Conservation (phyloP, 352 stramenopile species). For the Plasmopara muralis region DNA sequence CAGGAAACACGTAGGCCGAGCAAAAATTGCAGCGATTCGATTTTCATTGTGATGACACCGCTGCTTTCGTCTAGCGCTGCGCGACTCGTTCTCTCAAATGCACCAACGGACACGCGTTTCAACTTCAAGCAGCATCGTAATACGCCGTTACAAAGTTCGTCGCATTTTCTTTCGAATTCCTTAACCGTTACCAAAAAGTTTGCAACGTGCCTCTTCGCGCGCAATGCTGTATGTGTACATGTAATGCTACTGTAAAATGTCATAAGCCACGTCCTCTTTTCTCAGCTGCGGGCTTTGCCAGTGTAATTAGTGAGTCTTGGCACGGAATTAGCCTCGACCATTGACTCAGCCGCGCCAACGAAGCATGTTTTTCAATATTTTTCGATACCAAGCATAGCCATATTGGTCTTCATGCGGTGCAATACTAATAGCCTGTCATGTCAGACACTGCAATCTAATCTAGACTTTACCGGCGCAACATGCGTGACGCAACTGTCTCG, state of each 20-base stretch:
- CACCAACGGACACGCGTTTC: conserved; percentile 6
- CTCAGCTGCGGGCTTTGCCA: conserved; percentile 7
- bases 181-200: conserved; percentile 23
- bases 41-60: not conserved
- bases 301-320: conserved; percentile 1
- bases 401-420: not conserved
- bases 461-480: not conserved
- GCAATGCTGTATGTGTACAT: conserved; percentile 8
- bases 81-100: conserved; percentile 1
- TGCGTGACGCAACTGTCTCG: not conserved
- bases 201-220: conserved; percentile 19
- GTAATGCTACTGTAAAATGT: not conserved
- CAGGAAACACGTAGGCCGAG: too few species aligned
- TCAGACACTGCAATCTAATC: not conserved
- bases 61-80: not conserved
- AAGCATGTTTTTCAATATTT: too few species aligned
- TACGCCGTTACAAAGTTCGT: conserved; percentile 19
- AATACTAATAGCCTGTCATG: not conserved
- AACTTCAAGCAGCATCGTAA: conserved; percentile 21
- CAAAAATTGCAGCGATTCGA: not conserved
- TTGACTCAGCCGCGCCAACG: too few species aligned
- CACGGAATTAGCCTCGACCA: not conserved
- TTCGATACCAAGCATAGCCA: too few species aligned
- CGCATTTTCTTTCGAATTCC: conserved; percentile 31
- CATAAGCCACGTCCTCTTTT: conserved; percentile 7